phyloP scores from a whole-genome alignment of 2,329 filamentous ascomycete species.

The Trichoderma sp. region DNA sequence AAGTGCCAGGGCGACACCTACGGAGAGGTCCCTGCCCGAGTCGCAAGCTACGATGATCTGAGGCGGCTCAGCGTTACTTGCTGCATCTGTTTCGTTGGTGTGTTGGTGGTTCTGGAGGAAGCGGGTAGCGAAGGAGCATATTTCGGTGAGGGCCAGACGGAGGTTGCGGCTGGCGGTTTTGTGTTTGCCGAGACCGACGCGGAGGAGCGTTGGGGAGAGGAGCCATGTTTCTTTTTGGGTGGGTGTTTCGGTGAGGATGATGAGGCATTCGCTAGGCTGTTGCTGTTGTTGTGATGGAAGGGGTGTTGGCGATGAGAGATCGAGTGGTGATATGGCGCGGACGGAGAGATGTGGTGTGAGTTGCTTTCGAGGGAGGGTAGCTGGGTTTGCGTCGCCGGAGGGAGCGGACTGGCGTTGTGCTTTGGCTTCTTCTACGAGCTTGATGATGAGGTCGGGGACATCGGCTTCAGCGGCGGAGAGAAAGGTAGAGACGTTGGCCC shows the following conservation, averaged over 20 bases:
- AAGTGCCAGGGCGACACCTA: slow-evolving; percentile 75
- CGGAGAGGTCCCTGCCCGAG: slow-evolving; percentile 76
- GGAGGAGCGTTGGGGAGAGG: slow-evolving; percentile 42
- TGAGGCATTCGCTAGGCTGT: slow-evolving; percentile 36
- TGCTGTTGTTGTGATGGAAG: not conserved
- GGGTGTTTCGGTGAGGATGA: slow-evolving; percentile 46
- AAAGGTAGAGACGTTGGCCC: slow-evolving; percentile 65
- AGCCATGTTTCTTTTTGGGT: slow-evolving; percentile 48
- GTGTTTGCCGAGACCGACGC: slow-evolving; percentile 67
- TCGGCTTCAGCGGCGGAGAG: slow-evolving; percentile 67
- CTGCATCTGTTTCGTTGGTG: not conserved
- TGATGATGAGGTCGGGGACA: slow-evolving; percentile 51
- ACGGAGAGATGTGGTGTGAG: slow-evolving; percentile 43
- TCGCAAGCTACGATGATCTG: slow-evolving; percentile 67
- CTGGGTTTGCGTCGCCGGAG: not conserved
- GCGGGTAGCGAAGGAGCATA: slow-evolving; percentile 56
- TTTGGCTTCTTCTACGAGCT: slow-evolving; percentile 41
- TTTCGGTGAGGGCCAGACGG: slow-evolving; percentile 66
- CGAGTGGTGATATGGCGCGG: slow-evolving; percentile 35
- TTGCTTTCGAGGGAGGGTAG: slow-evolving; percentile 23
- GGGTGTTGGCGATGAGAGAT: not conserved
- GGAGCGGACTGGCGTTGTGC: slow-evolving; percentile 17
- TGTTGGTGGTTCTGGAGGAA: slow-evolving; percentile 34
- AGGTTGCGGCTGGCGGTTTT: slow-evolving; percentile 84
- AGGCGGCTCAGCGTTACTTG: not conserved